Evolutionary conservation across 2,329 filamentous ascomycete species (phyloP).

Genomic region (Helotiales sp.): DNA sequence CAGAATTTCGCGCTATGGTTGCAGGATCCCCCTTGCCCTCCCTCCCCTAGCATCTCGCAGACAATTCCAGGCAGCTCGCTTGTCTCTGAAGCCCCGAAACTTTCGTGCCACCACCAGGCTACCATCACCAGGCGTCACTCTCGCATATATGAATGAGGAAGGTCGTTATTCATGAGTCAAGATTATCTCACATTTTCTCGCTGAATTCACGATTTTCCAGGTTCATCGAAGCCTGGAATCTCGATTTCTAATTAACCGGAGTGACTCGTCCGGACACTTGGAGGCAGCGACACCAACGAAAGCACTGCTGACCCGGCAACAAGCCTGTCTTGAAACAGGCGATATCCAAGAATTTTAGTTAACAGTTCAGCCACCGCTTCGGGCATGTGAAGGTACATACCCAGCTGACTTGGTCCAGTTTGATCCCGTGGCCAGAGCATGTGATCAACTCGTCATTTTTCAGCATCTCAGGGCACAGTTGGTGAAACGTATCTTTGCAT

Average conservation of each 20-base stretch:
- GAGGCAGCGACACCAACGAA: slow-evolving; percentile 8
- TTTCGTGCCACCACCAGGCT: slow-evolving; percentile 1
- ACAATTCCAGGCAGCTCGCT: not conserved
- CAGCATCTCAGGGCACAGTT: not conserved
- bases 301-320: not conserved
- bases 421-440: not conserved
- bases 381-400: not conserved
- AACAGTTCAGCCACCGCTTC: not conserved
- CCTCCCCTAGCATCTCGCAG: not conserved
- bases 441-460: not conserved
- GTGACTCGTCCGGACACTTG: not conserved
- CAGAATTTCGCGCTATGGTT: not conserved
- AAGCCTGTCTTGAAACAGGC: not conserved
- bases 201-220: not conserved
- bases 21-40: not conserved
- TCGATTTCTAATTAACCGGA: not conserved
- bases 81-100: not conserved
- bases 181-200: not conserved
- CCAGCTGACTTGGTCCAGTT: too few relatives aligned
- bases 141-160: not conserved
- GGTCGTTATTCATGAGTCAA: not conserved
- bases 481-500: not conserved
- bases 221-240: not conserved
- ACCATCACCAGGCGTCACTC: not conserved
- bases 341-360: not conserved